Base-by-base conservation (phyloP, 2,329 filamentous ascomycete genomes). In the Cordyceps cicadae region DNA sequence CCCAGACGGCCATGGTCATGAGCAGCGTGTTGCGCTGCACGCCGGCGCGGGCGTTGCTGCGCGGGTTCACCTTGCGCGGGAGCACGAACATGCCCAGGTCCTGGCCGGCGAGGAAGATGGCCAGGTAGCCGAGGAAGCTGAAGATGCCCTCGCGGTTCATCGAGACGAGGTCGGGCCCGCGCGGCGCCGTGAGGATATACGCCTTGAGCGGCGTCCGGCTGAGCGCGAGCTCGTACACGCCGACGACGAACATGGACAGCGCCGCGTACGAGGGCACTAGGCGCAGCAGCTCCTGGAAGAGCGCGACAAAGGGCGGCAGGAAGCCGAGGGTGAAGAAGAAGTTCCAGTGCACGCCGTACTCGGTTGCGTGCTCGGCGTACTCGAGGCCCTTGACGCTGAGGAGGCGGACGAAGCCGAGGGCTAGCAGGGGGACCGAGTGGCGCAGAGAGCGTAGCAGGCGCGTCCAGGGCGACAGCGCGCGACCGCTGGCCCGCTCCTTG, bases 321-420 rank as follows among this genome's bases (percentile, higher is more conserved):
- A 97, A 83, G 6, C 87, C 92, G 11, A 99, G 80, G 0, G 94
- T 99, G 75, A 97, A 97, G 81, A 99, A 99, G 74, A 99, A 99
- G 74, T 99, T 99, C 94, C 94, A 99, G 74, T 99, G 94, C 11
- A 99, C 90, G 49, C 94, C 94, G 70, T 99, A 99, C 71, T 99
- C 94, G 15, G 90, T 92, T 62, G 97, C 91, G 76, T 99, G 94
- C 72, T 99, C 94, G 3, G 92, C 92, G 71, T 99, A 99, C 71
- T 97, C 92, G 34, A 97, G 78, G 7, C 90, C 90, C 75, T 99
- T 99, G 70, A 97, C 92, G 67, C 87, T 95, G 66, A 91, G 85
- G 26, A 97, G 81, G 26, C 94, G 86, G 60, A 95, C 79, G 26
- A 94, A 71, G 15, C 94, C 94, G 5, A 99, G 80, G 1, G 88